Base-by-base conservation (phyloP, 202 grass and related monocot species). In the Musa balbisiana region DNA sequence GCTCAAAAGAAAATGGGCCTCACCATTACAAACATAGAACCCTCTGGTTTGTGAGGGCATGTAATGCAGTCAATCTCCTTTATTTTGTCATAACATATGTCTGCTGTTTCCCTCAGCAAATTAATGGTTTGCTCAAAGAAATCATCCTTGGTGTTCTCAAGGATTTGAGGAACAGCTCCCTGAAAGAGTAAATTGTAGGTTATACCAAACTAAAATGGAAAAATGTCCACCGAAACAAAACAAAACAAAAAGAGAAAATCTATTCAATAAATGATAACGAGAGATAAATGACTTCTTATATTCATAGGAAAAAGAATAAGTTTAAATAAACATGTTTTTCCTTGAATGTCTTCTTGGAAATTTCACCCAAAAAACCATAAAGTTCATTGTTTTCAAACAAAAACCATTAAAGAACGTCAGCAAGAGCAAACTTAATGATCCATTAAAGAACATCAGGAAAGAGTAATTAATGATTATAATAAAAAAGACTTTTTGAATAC, bases 1-100 rank as follows among this genome's bases (percentile, higher is more conserved):
- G 20, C 12, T 63, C 8, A 72, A 15, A 24, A 33, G 8, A 71
- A 8, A 43, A 17, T 56, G 26, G 21, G 13, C 6, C 69, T 80
- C 6, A 92, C 84, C 89, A 92, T 92, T 14, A 80, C 76, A 88
- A 86, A 88, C 81, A 88, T 80, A 49, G 86, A 80, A 19, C 83
- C 82, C 70, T 86, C 76, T 9, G 86, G 84, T 80, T 84, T 86
- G 58, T 52, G 63, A 20, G 84, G 84, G 70, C 89, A 89, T 49
- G 81, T 82, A 63, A 88, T 71, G 76, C 89, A 86, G 5, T 49
- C 67, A 43, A 86, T 70, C 15, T 65, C 89, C 79, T 84, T 84
- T 72, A 84, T 81, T 56, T 86, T 92, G 53, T 89, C 79, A 80
- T 71, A 86, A 67, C 81, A 89, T 80, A 84, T 84, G 55, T 84